These are phyloP conservation scores for Trichophaea hybrida DNA, from an alignment of 2,329 filamentous ascomycete species.

Conservation along the genomic window DNA sequence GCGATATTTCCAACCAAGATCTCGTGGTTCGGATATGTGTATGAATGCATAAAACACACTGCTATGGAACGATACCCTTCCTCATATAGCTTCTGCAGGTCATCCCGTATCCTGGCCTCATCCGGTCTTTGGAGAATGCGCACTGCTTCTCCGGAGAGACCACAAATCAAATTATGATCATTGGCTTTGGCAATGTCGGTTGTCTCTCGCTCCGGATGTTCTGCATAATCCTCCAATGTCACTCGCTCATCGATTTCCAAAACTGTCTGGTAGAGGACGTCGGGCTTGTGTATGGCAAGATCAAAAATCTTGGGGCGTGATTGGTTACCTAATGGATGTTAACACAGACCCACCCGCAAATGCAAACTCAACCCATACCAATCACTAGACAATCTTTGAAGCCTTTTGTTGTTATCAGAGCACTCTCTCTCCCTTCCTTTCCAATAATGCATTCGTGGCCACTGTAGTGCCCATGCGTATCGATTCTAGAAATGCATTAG, in stretches of 20 bases:
- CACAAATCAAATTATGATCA: conserved; percentile 48
- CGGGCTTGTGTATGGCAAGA: conserved; percentile 70
- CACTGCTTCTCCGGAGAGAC: conserved; percentile 60
- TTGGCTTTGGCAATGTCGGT: conserved; percentile 40
- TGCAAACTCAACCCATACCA: conserved; percentile 35
- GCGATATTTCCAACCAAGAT: conserved; percentile 62
- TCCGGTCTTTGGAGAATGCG: conserved; percentile 51
- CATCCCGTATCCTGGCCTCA: conserved; percentile 41
- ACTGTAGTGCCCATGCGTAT: conserved; percentile 96
- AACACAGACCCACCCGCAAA: not conserved
- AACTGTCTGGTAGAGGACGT: conserved; percentile 71
- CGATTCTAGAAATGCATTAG: conserved; percentile 40
- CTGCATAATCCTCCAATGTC: conserved; percentile 80
- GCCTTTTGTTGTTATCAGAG: conserved; percentile 71
- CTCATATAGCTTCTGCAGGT: conserved; percentile 53
- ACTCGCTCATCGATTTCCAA: conserved; percentile 86
- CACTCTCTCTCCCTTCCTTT: conserved; percentile 78
- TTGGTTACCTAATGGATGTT: conserved; percentile 45
- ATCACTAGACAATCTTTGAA: conserved; percentile 81
- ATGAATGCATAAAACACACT: conserved; percentile 82
- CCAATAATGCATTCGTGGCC: conserved; percentile 78
- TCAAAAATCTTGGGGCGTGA: conserved; percentile 83
- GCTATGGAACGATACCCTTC: conserved; percentile 66
- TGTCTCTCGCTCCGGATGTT: conserved; percentile 56
- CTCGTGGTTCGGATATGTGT: conserved; percentile 81